A percentile compares a stretch with the other conserved stretches of the same genome.
These are phyloP conservation scores for Begonia fuchsioides DNA, from an alignment of 306 rosid genomes.

Conservation along the genomic window DNA sequence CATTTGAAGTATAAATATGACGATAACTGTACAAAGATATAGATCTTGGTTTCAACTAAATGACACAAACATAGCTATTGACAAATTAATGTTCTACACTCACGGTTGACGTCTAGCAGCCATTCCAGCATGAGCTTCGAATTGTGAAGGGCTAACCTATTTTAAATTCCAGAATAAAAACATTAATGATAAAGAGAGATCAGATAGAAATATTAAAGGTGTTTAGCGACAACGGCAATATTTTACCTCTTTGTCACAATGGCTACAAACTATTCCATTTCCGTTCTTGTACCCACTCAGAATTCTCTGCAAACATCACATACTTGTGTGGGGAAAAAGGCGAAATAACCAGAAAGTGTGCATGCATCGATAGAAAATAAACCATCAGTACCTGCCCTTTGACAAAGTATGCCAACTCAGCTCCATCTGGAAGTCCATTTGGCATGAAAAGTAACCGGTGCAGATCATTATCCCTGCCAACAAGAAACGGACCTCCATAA, in stretches of 20 bases:
- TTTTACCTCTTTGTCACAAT: slow-evolving; percentile 72
- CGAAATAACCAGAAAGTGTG: slow-evolving; percentile 3
- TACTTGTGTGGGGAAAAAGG: neutral
- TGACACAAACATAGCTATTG: slow-evolving; percentile 9
- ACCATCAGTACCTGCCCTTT: slow-evolving; percentile 69
- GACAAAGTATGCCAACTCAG: slow-evolving; percentile 88
- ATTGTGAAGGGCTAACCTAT: slow-evolving; percentile 97
- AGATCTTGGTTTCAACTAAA: slow-evolving; percentile 9
- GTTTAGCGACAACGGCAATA: slow-evolving; percentile 5
- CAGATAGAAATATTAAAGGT: slow-evolving; percentile 4
- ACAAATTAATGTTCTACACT: slow-evolving; percentile 28
- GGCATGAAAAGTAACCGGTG: slow-evolving; percentile 91
- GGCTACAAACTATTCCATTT: slow-evolving; percentile 74
- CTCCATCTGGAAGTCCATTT: slow-evolving; percentile 94
- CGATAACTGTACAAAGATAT: slow-evolving; percentile 60
- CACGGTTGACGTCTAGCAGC: slow-evolving; percentile 99
- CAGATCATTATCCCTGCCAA: slow-evolving; percentile 87
- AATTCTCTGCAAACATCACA: slow-evolving; percentile 33
- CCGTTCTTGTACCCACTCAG: slow-evolving; percentile 97
- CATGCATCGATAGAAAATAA: neutral
- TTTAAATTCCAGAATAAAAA: slow-evolving; percentile 12
- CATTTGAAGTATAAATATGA: slow-evolving; percentile 87
- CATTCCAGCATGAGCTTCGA: slow-evolving; percentile 99
- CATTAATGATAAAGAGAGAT: slow-evolving; percentile 4
- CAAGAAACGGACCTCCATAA: too few species aligned